These are phyloP conservation scores for Flaveria sonorensis DNA, from an alignment of 129 eudicot species.

Conservation along the genomic window DNA sequence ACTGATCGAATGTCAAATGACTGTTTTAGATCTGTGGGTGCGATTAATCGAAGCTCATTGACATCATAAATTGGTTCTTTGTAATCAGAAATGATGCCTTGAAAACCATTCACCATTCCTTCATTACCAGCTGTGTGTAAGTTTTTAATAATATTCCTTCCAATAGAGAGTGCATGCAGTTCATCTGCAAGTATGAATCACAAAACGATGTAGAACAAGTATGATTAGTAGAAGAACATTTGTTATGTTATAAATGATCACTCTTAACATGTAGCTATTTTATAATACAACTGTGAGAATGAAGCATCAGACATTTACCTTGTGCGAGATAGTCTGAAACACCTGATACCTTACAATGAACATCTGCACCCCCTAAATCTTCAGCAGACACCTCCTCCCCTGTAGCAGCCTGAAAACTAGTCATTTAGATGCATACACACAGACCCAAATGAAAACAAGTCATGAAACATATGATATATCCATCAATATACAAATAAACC, in stretches of 20 bases:
- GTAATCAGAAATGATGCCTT: slow-evolving; percentile 40
- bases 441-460: slow-evolving; percentile 27
- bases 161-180: slow-evolving; percentile 85
- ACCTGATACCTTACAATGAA: slow-evolving; percentile 93
- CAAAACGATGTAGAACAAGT: slow-evolving; percentile 9
- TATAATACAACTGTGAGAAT: slow-evolving; percentile 5
- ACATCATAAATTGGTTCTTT: slow-evolving; percentile 84
- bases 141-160: slow-evolving; percentile 90
- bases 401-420: slow-evolving; percentile 80
- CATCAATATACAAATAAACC: slow-evolving; percentile 1
- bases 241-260: not conserved
- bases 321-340: slow-evolving; percentile 93
- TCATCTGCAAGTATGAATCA: slow-evolving; percentile 65
- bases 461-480: not conserved
- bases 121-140: slow-evolving; percentile 76
- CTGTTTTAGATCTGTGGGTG: slow-evolving; percentile 90
- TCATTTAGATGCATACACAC: slow-evolving; percentile 29
- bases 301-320: slow-evolving; percentile 50
- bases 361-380: slow-evolving; percentile 94
- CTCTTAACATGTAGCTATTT: not conserved
- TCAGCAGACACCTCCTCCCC: slow-evolving; percentile 98
- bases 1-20: slow-evolving; percentile 81
- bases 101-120: slow-evolving; percentile 31
- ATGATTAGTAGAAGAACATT: not conserved
- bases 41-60: slow-evolving; percentile 78